Base-by-base conservation (phyloP, 106 monocot genomes). In the Iris macrosiphon region DNA sequence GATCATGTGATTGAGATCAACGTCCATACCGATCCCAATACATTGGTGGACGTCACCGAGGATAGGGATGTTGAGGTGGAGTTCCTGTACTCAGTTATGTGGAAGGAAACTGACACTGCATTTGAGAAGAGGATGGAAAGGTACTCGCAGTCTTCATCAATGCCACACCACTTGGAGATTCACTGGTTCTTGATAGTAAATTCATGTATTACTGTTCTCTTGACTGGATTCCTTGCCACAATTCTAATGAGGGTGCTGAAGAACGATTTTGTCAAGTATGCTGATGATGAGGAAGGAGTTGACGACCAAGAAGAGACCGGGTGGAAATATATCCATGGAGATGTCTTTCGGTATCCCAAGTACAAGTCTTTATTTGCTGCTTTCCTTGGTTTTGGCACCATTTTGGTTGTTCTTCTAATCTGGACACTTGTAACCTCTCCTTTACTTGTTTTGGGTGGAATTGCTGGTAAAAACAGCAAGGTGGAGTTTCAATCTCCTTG, bases 341-440 rank as follows among this genome's bases (percentile, higher is more conserved):
- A 55, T 55, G 54, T 55, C 2, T 55, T 55, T 55, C 16, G 54
- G 33, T 55, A 55, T 15, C 54, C 54, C 19, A 18, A 19, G 31
- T 7, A 33, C 54, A 55, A 55, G n/a, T 55, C 54, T 3, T 8
- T 55, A 10, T 55, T 55, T 55, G 54, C 54, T 34, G 54, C 54
- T 2, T 31, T 7, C 15, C 54, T 55, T 55, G 54, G 54, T 55
- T 55, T 34, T 55, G 54, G 54, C 3, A 55, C 54, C 17, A 87
- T 87, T 55, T 23, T 78, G 17, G 87, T 87, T 30, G 82, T 87
- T 38, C 53, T 78, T 57, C 78, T 87, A 3, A 87, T 87, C 32
- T 87, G 87, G 87, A 71, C 87, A 26, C 63, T 87, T 3, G 75
- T 87, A 20, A 87, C 82, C 28, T 75, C 72, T 16, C 87, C 87